Evolutionary conservation across 2,329 filamentous ascomycete species (phyloP), one percentile per base, ranked within the genome.

Genomic region (Orbilia oligospora): DNA sequence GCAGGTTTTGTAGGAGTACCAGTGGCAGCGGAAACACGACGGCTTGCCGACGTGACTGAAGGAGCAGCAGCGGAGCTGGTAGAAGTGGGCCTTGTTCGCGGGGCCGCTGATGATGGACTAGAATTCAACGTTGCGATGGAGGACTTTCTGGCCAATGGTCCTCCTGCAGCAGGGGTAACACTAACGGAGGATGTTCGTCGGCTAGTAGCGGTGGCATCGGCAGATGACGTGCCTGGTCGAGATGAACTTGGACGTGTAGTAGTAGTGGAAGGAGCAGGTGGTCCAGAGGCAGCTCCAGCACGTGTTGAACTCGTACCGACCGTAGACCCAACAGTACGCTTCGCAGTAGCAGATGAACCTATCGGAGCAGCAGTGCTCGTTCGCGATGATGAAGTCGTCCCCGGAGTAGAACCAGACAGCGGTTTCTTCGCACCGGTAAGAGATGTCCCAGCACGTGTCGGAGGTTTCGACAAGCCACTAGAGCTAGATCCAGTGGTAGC

Each of bases 401-500:
- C 36, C 44, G 41, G 22, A 24, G 70, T 48, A 33, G 70, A 61
- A 5, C 53, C 30, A n/a, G 56, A 51, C 8, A 67, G 55, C 2
- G 76, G 64, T 46, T 71, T 64, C 56, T 71, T 46, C 51, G 65
- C 70, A 24, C 36, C 27, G 20, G 48, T 18, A 12, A 48, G 12
- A 18, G 69, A 65, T 3, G 76, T 51, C 20, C 64, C 48, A 64
- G 65, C 63, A 51, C 69, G 64, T 18, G 75, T 24, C 33, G 75
- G 75, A 67, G 75, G 75, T 68, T 78, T 78, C 10, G 68, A 46
- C 24, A 78, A 55, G 18, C 68, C 68, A 30, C 68, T 36, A 38
- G 75, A 69, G 12, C 68, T 30, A 30, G 27, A 30, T 30, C 27
- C 27, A 6, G 27, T 30, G 27, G 27, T 30, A 30, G 27, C 33